Evolutionary conservation across 768 basidiomycete genomes (phyloP).

Genomic region (Hygrocybe coccinea): DNA sequence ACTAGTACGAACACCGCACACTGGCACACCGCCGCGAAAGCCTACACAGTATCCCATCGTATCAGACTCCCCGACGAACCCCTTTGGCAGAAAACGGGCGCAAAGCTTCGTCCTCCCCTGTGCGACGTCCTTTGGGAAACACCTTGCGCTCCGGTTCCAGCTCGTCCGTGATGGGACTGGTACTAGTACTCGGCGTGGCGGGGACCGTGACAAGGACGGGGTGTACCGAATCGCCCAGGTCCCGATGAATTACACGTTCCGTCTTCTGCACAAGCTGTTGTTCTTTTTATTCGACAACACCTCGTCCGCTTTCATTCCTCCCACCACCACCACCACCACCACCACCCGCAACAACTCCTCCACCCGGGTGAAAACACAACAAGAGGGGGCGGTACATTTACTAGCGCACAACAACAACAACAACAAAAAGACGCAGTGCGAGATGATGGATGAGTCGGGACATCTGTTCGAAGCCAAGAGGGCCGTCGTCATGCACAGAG

Average conservation of each 20-base stretch:
- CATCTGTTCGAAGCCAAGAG: constrained; percentile 62
- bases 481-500: constrained; percentile 37
- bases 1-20: background rate
- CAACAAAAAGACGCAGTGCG: constrained; percentile 14
- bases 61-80: constrained; percentile 13
- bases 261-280: constrained; percentile 58
- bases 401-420: no score
- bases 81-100: constrained; percentile 8
- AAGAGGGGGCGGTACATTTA: no score
- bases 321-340: no score
- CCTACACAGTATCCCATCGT: background rate
- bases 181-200: no score
- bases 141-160: constrained; percentile 12
- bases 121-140: constrained; percentile 9
- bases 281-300: constrained; percentile 51
- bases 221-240: constrained; percentile 65
- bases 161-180: background rate
- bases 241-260: constrained; percentile 64
- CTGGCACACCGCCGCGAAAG: background rate
- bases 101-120: constrained; percentile 5
- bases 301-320: no score
- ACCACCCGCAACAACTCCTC: no score
- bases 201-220: constrained; percentile 27
- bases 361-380: no score
- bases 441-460: constrained; percentile 27